Conservation (phyloP, 345 rosid genomes). For the Geranium rotundifolium region DNA sequence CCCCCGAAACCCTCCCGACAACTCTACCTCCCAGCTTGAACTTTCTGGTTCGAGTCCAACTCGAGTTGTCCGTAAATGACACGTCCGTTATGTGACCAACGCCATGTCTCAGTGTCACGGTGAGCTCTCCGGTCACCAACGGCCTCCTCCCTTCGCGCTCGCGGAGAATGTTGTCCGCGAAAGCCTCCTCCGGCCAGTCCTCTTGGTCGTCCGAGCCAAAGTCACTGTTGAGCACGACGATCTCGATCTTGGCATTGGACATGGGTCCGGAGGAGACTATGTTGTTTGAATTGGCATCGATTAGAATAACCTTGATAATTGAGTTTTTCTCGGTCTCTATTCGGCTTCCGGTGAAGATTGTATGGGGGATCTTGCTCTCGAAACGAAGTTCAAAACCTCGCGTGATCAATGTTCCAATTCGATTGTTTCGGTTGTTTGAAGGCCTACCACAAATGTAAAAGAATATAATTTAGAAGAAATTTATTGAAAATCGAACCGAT, state of each 20-base stretch:
- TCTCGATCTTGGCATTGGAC: constrained; percentile 42
- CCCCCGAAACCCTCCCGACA: constrained; percentile 21
- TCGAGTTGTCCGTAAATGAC: constrained; percentile 62
- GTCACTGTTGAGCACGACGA: constrained; percentile 56
- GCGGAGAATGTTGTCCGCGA: constrained; percentile 31
- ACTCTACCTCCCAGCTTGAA: constrained; percentile 65
- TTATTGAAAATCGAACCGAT: neutral
- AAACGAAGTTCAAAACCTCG: constrained; percentile 34
- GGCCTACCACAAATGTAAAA: constrained; percentile 12
- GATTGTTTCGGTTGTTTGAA: constrained; percentile 16
- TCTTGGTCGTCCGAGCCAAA: constrained; percentile 35
- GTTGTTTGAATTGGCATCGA: constrained; percentile 28
- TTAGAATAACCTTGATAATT: constrained; percentile 29
- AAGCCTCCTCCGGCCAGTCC: constrained; percentile 35
- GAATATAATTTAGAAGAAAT: too few relatives aligned
- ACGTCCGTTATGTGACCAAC: constrained; percentile 33
- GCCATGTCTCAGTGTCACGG: constrained; percentile 33
- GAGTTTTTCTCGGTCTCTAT: constrained; percentile 36
- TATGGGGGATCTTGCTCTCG: constrained; percentile 18
- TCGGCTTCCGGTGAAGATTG: constrained; percentile 51
- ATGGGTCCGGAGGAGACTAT: constrained; percentile 29
- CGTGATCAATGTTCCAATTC: constrained; percentile 19
- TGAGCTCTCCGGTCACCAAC: constrained; percentile 49
- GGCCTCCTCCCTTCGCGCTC: constrained; percentile 67
- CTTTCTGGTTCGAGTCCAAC: constrained; percentile 62